Evolutionary conservation across 2,329 filamentous ascomycete species (phyloP).

Genomic region (Fusarium compactum): DNA sequence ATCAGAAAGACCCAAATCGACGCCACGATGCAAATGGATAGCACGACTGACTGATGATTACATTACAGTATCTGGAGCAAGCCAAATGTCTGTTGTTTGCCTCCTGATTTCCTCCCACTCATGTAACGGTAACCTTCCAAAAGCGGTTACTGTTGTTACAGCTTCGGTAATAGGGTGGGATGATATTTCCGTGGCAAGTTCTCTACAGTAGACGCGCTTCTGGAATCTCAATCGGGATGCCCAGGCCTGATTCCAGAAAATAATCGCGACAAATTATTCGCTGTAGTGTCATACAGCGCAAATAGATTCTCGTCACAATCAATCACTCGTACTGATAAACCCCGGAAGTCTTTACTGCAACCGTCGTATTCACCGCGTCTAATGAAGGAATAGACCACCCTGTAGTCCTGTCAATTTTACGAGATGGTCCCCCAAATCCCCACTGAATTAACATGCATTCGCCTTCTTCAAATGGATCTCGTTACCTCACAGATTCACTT

Average conservation of each 20-base stretch:
- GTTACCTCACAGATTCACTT: conserved; percentile 23
- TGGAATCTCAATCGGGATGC: neutral
- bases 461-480: conserved; percentile 12
- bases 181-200: conserved; percentile 2
- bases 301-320: neutral
- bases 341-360: neutral
- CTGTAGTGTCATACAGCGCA: neutral
- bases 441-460: conserved; percentile 31
- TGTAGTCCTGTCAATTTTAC: conserved; percentile 1
- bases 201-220: neutral
- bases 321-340: neutral
- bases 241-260: neutral
- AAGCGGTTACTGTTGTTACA: conserved; percentile 3
- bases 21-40: neutral
- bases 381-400: neutral
- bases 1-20: neutral
- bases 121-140: conserved; percentile 43
- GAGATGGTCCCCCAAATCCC: conserved; percentile 5
- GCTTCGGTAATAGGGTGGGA: conserved; percentile 15
- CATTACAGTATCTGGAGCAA: neutral
- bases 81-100: neutral
- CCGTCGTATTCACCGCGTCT: neutral
- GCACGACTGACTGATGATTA: neutral
- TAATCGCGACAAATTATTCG: neutral
- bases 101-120: neutral